phyloP scores from a whole-genome alignment of 768 basidiomycete species.

The Phaeotremella skinneri region DNA sequence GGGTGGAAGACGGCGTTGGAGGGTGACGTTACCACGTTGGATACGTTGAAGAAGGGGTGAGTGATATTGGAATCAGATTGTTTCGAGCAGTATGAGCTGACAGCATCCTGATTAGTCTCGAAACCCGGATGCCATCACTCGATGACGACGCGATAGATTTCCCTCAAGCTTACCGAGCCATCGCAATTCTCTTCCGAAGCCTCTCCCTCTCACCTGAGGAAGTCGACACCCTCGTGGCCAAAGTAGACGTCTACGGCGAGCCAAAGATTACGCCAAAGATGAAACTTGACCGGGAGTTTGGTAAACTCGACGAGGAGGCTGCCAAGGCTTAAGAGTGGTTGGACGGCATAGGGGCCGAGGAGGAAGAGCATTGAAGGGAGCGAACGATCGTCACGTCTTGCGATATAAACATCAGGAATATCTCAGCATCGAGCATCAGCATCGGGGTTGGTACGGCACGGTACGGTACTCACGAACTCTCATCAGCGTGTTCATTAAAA shows the following conservation, averaged over 20 bases:
- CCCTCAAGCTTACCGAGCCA: conserved; percentile 75
- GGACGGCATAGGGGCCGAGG: too few relatives aligned
- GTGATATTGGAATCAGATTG: conserved; percentile 8
- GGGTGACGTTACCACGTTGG: conserved; percentile 62
- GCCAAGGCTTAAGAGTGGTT: conserved; percentile 3
- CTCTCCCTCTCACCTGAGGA: conserved; percentile 41
- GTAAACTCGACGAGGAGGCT: conserved; percentile 32
- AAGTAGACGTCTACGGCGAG: conserved; percentile 52
- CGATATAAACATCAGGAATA: too few relatives aligned
- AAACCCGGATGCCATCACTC: conserved; percentile 55
- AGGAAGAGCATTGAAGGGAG: too few relatives aligned
- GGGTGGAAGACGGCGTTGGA: conserved; percentile 66
- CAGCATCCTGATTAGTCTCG: conserved; percentile 21
- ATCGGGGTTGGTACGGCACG: too few relatives aligned
- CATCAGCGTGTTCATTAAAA: too few relatives aligned
- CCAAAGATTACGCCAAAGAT: conserved; percentile 50
- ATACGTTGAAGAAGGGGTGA: conserved; percentile 65
- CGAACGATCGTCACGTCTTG: too few relatives aligned
- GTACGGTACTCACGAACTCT: too few relatives aligned
- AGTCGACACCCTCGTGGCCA: conserved; percentile 41
- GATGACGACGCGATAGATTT: conserved; percentile 89
- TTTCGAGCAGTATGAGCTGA: conserved; percentile 12
- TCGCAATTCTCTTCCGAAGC: conserved; percentile 64
- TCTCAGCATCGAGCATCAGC: too few relatives aligned
- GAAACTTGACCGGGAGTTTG: conserved; percentile 46